Conservation (phyloP, 23 red algal species). For the Pyropia yezoensis region DNA sequence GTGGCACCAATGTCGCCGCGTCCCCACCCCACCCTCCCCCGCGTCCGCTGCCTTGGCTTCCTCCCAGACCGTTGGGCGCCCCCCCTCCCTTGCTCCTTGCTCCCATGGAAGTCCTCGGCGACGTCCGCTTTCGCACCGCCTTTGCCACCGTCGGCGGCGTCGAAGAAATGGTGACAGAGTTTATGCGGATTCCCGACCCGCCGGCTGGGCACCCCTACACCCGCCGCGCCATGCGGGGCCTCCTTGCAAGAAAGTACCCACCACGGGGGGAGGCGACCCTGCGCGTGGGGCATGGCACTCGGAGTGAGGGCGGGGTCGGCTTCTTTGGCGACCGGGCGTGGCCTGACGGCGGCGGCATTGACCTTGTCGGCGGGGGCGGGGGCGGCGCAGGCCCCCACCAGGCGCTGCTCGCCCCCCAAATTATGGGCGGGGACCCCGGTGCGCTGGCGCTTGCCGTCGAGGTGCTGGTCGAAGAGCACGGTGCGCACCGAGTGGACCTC, state of each 20-base stretch:
- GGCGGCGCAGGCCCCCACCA: background rate
- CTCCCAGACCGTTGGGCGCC: background rate
- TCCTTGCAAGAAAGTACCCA: too few relatives aligned
- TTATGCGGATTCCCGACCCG: slow-evolving; percentile 9
- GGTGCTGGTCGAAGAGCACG: slow-evolving; percentile 2
- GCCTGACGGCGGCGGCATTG: too few relatives aligned
- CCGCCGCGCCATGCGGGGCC: too few relatives aligned
- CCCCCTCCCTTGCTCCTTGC: slow-evolving; percentile 11
- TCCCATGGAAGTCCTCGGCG: slow-evolving; percentile 24
- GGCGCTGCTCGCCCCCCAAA: slow-evolving; percentile 7
- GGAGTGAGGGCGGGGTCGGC: too few relatives aligned
- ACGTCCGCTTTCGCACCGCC: slow-evolving; percentile 18
- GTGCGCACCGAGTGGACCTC: slow-evolving; percentile 8
- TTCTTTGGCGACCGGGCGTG: too few relatives aligned
- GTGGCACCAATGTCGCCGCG: too few relatives aligned
- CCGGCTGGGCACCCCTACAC: too few relatives aligned
- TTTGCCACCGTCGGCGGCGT: slow-evolving; percentile 13
- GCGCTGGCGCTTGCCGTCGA: slow-evolving; percentile 9
- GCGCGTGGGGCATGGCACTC: background rate
- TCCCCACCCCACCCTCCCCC: too few relatives aligned
- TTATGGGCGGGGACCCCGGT: slow-evolving; percentile 14
- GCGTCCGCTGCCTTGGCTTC: too few relatives aligned
- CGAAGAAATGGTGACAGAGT: slow-evolving; percentile 11
- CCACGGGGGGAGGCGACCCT: too few relatives aligned
- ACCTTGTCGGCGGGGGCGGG: background rate